Conservation (phyloP, 1,284 basidiomycete genomes). For the Ustilago hordei region DNA sequence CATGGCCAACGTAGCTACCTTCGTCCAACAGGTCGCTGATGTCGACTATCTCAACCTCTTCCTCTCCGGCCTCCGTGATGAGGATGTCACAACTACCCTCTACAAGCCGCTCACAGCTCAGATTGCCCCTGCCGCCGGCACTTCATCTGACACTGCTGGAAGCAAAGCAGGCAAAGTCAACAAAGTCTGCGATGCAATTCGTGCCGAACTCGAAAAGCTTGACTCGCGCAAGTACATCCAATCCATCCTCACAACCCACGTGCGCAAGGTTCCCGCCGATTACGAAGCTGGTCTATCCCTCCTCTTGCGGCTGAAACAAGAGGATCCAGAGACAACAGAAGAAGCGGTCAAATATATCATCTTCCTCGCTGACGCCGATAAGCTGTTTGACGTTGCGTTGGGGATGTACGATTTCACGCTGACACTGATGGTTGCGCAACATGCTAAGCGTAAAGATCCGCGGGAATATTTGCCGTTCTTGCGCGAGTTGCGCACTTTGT, state of each 20-base stretch:
- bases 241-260: constrained; percentile 89
- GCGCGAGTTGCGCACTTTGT: constrained; percentile 84
- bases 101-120: constrained; percentile 63
- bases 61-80: constrained; percentile 77
- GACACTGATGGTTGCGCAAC: constrained; percentile 94
- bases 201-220: constrained; percentile 77
- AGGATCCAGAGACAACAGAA: constrained; percentile 80
- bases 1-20: constrained; percentile 72
- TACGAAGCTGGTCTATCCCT: constrained; percentile 85
- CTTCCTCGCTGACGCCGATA: constrained; percentile 93
- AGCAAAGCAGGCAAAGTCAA: constrained; percentile 75
- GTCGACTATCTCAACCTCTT: constrained; percentile 95
- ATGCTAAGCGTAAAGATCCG: constrained; percentile 96
- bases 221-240: constrained; percentile 86
- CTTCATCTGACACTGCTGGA: constrained; percentile 14
- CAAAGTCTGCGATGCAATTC: constrained; percentile 82
- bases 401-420: constrained; percentile 99
- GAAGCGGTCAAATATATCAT: constrained; percentile 99
- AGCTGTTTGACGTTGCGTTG: constrained; percentile 90
- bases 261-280: constrained; percentile 90
- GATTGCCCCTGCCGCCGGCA: background rate
- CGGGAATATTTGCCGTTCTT: constrained; percentile 98
- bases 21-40: constrained; percentile 87
- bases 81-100: constrained; percentile 70
- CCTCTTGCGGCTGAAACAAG: constrained; percentile 83